A percentile compares a stretch with the other conserved stretches of the same genome.
Conservation (phyloP, 352 stramenopile genomes). For the Globisporangium middletonii region DNA sequence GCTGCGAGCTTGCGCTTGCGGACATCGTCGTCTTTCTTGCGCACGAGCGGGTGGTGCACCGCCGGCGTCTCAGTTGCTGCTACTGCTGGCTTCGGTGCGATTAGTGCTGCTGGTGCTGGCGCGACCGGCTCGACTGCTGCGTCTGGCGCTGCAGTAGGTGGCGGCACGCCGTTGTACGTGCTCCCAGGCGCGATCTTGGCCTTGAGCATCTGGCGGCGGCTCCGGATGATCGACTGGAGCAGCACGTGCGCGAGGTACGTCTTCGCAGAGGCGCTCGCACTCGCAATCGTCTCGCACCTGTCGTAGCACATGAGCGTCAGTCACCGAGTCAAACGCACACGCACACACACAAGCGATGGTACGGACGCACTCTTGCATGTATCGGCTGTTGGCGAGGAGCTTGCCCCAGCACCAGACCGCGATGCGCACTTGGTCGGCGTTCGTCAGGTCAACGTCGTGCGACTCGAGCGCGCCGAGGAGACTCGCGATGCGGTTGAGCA, state of each 20-base stretch:
- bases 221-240: conserved; percentile 64
- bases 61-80: conserved; percentile 3
- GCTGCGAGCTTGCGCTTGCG: conserved; percentile 27
- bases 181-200: conserved; percentile 21
- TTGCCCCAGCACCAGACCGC: conserved; percentile 72
- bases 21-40: conserved; percentile 31
- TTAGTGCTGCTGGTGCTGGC: background rate
- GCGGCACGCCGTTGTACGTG: conserved; percentile 6
- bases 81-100: background rate
- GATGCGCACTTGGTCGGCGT: conserved; percentile 67
- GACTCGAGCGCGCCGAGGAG: conserved; percentile 29
- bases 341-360: conserved; percentile 3
- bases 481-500: conserved; percentile 39
- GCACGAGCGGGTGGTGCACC: conserved; percentile 55
- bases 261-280: conserved; percentile 19
- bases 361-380: conserved; percentile 31
- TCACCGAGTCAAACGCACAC: background rate
- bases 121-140: background rate
- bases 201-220: conserved; percentile 73
- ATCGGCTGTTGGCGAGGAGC: conserved; percentile 32
- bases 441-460: conserved; percentile 59
- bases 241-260: conserved; percentile 36
- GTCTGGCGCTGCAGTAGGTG: background rate
- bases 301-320: background rate
- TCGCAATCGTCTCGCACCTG: conserved; percentile 36